Evolutionary conservation across 345 rosid genomes (phyloP).

Genomic region (Microcos paniculata): DNA sequence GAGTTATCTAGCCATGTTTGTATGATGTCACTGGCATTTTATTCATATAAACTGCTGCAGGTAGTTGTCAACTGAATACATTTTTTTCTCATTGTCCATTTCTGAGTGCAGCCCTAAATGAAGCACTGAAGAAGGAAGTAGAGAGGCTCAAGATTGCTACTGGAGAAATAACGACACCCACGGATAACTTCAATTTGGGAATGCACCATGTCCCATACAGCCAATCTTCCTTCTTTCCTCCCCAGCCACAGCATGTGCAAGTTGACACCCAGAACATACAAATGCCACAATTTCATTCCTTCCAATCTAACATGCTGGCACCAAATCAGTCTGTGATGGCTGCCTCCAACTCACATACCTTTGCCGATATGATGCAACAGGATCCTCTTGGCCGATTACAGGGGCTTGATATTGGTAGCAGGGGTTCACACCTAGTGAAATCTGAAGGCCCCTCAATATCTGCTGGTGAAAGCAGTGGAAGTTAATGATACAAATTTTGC

Average conservation of each 20-base stretch:
- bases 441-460: conserved; percentile 67
- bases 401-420: conserved; percentile 76
- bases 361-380: conserved; percentile 61
- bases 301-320: conserved; percentile 40
- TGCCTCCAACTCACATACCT: conserved; percentile 39
- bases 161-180: conserved; percentile 58
- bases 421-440: conserved; percentile 55
- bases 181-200: conserved; percentile 64
- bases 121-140: conserved; percentile 85
- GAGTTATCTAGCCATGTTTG: conserved; percentile 3
- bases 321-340: conserved; percentile 41
- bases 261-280: conserved; percentile 43
- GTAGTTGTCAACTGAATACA: neutral
- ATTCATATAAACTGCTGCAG: neutral
- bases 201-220: conserved; percentile 63
- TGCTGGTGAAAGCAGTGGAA: conserved; percentile 76
- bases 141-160: conserved; percentile 77
- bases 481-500: conserved; percentile 37
- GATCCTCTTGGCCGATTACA: conserved; percentile 72
- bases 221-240: conserved; percentile 45
- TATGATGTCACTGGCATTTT: conserved; percentile 3
- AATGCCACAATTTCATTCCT: conserved; percentile 56
- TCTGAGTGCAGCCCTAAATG: conserved; percentile 60
- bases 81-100: conserved; percentile 9
- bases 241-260: conserved; percentile 42